Percentiles rank a stretch among this genome's conserved stretches.
These are phyloP conservation scores for peach (Prunus persica) DNA, from an alignment of 306 rosid species.

Conservation along the genomic window Prunus_persica_NCBIv2 NC_034016.1:8543001-8543500, in stretches of 20 bases:
- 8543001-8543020: background rate
- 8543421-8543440: background rate
- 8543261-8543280: slow-evolving; percentile 17
- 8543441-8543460: background rate
- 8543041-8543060: background rate
- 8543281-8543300: slow-evolving; percentile 28
- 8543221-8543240: slow-evolving; percentile 61
- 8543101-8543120: slow-evolving; percentile 89
- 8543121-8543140: slow-evolving; percentile 75
- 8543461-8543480: background rate
- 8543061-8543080: slow-evolving; percentile 19
- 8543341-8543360: background rate
- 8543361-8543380: background rate
- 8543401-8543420: background rate
- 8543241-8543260: slow-evolving; percentile 27
- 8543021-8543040: background rate
- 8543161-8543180: slow-evolving; percentile 95
- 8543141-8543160: slow-evolving; percentile 97
- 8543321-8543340: slow-evolving; percentile 36
- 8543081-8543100: slow-evolving; percentile 87
- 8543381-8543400: background rate
- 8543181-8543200: slow-evolving; percentile 84
- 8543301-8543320: slow-evolving; percentile 28
- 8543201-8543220: slow-evolving; percentile 67
- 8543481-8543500: background rate